Evolutionary conservation across 306 rosid species (phyloP), one percentile per base, ranked within the genome.

Genomic region (Cajanus cajan): DNA sequence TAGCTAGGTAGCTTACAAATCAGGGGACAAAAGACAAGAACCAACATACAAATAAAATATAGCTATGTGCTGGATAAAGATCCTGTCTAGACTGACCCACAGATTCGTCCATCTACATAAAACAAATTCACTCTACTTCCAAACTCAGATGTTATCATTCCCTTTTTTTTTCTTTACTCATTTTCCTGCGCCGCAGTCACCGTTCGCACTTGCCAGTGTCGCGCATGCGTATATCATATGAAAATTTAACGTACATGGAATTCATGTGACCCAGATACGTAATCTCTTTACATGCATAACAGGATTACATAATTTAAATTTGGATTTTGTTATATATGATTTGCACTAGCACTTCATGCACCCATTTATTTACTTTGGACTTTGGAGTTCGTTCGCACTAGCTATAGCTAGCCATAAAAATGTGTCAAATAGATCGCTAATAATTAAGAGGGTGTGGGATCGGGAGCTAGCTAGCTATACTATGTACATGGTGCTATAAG

Each of bases 201-300:
- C 78, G 83, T 77, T 80, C 54, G 78, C 77, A 22, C 41, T 31
- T 31, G 19, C 21, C 18, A 13, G 63, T 84, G 88, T 88, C 88
- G 87, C 88, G 92, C 90, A 88, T 88, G 92, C 90, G 36, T 40
- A 22, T 68, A 8, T 11, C 24, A 5, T 66, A 11, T 12, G 31
- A 16, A 28, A 15, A 57, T 47, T 24, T 41, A 12, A 48, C 16
- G 7, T 19, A 48, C 25, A 16, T 19, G 3, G 13, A 28, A 28
- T 51, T 52, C 11, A 34, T 33, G 6, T 69, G 37, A 16, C 9
- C 28, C 11, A 50, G 40, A 50, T 64, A 36, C 64, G 73, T 13
- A 36, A 75, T 77, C 73, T 50, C 51, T 21, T 77, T 34, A 22
- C 51, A 48, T 65, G 73, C 18, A 76, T 47, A 19, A 62, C 25